Base-by-base conservation (phyloP, 202 grass and related monocot genomes). In the Hordeum pubiflorum region DNA sequence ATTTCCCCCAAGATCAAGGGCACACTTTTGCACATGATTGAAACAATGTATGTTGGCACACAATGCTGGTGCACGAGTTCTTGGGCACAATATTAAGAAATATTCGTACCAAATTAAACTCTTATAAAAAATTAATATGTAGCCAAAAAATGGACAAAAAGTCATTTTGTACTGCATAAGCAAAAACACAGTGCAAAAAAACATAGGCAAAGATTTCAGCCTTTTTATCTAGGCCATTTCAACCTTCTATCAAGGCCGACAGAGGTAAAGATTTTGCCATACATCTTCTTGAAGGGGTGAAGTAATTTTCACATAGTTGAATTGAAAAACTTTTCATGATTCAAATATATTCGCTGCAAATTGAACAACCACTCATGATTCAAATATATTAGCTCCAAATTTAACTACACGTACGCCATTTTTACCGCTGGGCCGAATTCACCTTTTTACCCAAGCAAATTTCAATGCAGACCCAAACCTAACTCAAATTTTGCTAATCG, bases 331-430 rank as follows among this genome's bases (percentile, higher is more conserved):
- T 1, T 0, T 39, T 9, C 37, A 39, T 10, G 37, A 39, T 39
- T 39, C 37, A 39, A 40, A 40, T 40, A 40, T 2, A 9, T 40
- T 10, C 39, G 2, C 39, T 11, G 0, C 39, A 10, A 11, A 54
- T 54, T 3, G 6, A 54, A n/a, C 50, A 54, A 2, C 2, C 50
- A 8, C 0, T 8, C 50, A 54, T n/a, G 50, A 54, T 54, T 54
- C 50, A 54, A n/a, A 54, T n/a, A 54, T n/a, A 2, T 54, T 1
- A 7, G 15, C 17, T 7, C 17, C 2, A 3, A n/a, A 54, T 54
- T n/a, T 6, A 54, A n/a, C 1, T 38, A n/a, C 2, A 52, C 2
- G 7, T 6, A 54, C 2, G 0, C 5, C 0, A 0, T 1, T 3
- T 54, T 54, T n/a, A 54, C 50, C 2, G 6, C 2, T 3, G 7